Conservation (phyloP, 192 early-diverging fungal genomes). For the Coemansia sp. region DNA sequence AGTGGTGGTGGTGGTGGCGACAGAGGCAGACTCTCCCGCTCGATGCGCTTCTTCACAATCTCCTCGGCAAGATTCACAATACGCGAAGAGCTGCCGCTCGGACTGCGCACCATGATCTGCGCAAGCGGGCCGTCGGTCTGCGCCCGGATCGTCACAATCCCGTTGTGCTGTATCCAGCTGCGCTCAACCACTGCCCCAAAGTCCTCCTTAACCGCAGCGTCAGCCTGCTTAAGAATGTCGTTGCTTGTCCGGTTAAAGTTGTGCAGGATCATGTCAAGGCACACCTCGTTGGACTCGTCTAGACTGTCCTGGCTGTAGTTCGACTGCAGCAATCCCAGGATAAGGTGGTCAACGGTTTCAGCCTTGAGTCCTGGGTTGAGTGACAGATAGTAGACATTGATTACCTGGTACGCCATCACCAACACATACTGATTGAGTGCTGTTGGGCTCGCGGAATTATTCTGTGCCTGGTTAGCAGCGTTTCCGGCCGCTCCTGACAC, state of each 20-base stretch:
- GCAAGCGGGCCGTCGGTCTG: slow-evolving; percentile 70
- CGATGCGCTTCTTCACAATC: slow-evolving; percentile 25
- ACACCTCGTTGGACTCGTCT: slow-evolving; percentile 90
- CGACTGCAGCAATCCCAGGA: slow-evolving; percentile 69
- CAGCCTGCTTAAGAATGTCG: slow-evolving; percentile 38
- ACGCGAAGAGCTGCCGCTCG: slow-evolving; percentile 75
- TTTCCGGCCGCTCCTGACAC: background rate
- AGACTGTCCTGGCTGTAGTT: slow-evolving; percentile 58
- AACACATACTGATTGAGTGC: slow-evolving; percentile 79
- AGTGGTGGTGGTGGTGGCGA: slow-evolving; percentile 2
- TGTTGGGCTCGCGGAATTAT: slow-evolving; percentile 11
- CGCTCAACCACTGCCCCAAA: slow-evolving; percentile 58
- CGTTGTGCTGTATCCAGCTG: slow-evolving; percentile 86
- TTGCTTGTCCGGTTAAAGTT: slow-evolving; percentile 58
- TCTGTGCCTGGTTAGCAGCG: slow-evolving; percentile 1
- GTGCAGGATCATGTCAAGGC: slow-evolving; percentile 91
- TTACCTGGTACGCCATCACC: slow-evolving; percentile 92
- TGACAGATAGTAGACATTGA: slow-evolving; percentile 86
- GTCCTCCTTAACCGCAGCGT: slow-evolving; percentile 40
- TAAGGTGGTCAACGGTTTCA: slow-evolving; percentile 79
- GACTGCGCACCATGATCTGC: slow-evolving; percentile 80
- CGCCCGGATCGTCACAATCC: slow-evolving; percentile 76
- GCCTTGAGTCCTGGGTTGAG: slow-evolving; percentile 72
- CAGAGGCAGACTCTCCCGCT: slow-evolving; percentile 18
- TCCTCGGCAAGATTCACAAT: slow-evolving; percentile 52